Evolutionary conservation across 768 basidiomycete species (phyloP).

Genomic region (Floccularia luteovirens): DNA sequence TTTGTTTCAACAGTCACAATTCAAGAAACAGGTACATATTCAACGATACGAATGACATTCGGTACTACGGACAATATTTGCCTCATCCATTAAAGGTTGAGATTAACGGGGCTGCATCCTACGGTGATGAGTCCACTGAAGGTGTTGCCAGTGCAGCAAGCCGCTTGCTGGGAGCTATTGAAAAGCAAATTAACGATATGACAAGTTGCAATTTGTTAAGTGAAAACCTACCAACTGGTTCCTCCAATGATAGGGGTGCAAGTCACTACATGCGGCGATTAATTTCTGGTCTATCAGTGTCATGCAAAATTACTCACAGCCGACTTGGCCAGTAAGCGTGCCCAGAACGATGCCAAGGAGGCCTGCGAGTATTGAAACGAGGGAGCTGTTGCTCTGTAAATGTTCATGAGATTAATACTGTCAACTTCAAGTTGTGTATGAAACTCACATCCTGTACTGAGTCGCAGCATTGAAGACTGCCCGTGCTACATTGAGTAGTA

Average conservation of each 20-base stretch:
- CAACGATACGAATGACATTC: no score
- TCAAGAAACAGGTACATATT: no score
- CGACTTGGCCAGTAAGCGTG: not conserved
- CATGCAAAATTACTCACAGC: not conserved
- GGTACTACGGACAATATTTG: no score
- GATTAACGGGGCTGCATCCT: not conserved
- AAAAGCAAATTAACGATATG: not conserved
- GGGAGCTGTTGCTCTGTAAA: not conserved
- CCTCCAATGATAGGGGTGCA: not conserved
- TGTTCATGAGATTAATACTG: not conserved
- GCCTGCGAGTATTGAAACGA: not conserved
- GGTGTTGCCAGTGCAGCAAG: not conserved
- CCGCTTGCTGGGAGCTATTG: not conserved
- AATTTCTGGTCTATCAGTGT: not conserved
- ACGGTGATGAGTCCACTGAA: not conserved
- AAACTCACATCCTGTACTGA: constrained; percentile 1
- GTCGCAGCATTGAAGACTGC: not conserved
- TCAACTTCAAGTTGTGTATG: not conserved
- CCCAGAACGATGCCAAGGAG: not conserved
- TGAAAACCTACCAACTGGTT: not conserved
- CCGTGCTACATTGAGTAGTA: not conserved
- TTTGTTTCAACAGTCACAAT: no score
- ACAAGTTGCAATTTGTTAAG: not conserved
- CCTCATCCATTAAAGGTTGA: not conserved
- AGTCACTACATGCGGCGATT: not conserved